Conservation (phyloP, 2,329 filamentous ascomycete species). For the Xylaria sp. region DNA sequence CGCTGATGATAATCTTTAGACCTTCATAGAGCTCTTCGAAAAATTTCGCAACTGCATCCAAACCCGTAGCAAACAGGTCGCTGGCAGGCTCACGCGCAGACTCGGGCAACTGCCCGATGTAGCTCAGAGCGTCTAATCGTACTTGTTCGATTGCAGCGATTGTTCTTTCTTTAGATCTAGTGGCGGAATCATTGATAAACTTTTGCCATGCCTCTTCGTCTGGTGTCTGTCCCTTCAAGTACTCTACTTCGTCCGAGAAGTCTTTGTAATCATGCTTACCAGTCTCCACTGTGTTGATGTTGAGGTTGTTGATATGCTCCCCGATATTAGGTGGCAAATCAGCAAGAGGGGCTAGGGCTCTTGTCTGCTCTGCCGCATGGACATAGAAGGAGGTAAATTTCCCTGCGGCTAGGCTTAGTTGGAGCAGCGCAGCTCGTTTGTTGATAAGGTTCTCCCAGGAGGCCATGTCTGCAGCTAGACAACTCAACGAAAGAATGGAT, state of each 20-base stretch:
- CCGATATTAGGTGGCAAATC: neutral
- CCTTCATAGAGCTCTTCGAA: conserved; percentile 2
- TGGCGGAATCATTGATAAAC: neutral
- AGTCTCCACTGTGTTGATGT: conserved; percentile 1
- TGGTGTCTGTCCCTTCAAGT: neutral
- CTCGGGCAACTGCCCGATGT: neutral
- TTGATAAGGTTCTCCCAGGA: conserved; percentile 6
- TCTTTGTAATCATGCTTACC: conserved; percentile 7
- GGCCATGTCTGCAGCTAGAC: neutral
- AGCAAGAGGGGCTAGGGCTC: too few species aligned
- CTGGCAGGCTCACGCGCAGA: neutral
- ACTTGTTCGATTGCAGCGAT: neutral
- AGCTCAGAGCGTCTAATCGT: neutral
- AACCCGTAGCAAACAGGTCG: neutral
- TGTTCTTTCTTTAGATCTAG: neutral
- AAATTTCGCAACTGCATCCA: neutral
- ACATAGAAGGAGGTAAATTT: conserved; percentile 13
- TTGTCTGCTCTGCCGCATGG: neutral
- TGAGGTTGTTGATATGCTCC: neutral
- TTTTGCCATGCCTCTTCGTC: neutral
- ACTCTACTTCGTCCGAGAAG: conserved; percentile 1
- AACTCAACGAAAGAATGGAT: neutral
- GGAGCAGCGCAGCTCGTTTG: conserved; percentile 4
- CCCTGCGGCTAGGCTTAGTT: conserved; percentile 7
- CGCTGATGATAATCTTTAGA: neutral